Conservation (phyloP, 1,284 basidiomycete genomes). For the Austroboletus novae-zelandiae region DNA sequence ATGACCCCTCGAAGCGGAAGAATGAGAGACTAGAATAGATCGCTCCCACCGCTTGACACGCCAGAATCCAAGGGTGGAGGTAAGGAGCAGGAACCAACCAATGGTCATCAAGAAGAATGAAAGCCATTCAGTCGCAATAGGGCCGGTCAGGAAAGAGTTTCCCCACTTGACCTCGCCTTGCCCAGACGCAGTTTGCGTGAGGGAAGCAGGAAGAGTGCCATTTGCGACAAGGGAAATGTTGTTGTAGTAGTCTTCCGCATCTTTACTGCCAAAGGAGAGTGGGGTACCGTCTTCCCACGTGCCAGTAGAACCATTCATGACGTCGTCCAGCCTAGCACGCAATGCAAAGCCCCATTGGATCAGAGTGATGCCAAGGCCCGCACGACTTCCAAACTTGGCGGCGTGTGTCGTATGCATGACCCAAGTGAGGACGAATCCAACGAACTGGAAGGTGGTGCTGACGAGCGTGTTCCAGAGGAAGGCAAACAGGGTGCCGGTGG, state of each 20-base stretch:
- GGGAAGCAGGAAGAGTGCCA: slow-evolving; percentile 10
- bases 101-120: slow-evolving; percentile 93
- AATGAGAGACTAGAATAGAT: slow-evolving; percentile 57
- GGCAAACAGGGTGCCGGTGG: slow-evolving; percentile 79
- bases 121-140: slow-evolving; percentile 80
- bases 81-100: slow-evolving; percentile 91
- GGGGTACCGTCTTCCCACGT: slow-evolving; percentile 24
- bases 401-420: slow-evolving; percentile 94
- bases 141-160: slow-evolving; percentile 40
- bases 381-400: slow-evolving; percentile 90
- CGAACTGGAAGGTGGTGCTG: slow-evolving; percentile 95
- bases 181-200: slow-evolving; percentile 10
- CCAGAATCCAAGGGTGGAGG: slow-evolving; percentile 87
- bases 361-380: slow-evolving; percentile 92
- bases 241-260: slow-evolving; percentile 48
- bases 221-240: slow-evolving; percentile 11
- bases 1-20: slow-evolving; percentile 19
- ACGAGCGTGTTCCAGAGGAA: slow-evolving; percentile 94
- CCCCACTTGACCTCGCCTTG: slow-evolving; percentile 17
- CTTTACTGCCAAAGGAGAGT: slow-evolving; percentile 42
- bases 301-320: slow-evolving; percentile 27
- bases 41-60: slow-evolving; percentile 87
- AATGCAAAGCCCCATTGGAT: slow-evolving; percentile 95
- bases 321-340: slow-evolving; percentile 43
- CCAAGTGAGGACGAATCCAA: slow-evolving; percentile 94